A percentile compares a stretch with the other conserved stretches of the same genome.
These are phyloP conservation scores for Orbilia ellipsospora DNA, from an alignment of 2,329 filamentous ascomycete species.

Conservation along the genomic window DNA sequence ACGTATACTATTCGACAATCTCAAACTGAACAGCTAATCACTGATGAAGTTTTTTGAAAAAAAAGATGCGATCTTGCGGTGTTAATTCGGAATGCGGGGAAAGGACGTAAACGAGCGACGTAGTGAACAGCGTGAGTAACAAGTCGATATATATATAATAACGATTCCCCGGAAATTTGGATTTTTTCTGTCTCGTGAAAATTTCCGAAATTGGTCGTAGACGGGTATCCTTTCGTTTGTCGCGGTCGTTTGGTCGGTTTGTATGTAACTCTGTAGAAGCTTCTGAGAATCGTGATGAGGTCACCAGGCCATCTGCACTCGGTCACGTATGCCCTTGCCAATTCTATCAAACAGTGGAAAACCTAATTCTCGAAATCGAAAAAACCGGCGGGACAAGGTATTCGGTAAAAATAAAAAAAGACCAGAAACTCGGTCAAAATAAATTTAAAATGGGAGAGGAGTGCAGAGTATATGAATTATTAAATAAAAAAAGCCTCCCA, in stretches of 20 bases:
- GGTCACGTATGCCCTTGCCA: constrained; percentile 33
- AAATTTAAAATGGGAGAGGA: background rate
- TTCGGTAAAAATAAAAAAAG: too few relatives aligned
- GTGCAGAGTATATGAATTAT: too few relatives aligned
- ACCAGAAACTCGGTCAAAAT: too few relatives aligned
- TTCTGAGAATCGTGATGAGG: constrained; percentile 49
- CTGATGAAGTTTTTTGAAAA: too few relatives aligned
- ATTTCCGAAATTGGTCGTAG: background rate
- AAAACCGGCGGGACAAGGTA: background rate
- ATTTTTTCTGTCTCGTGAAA: background rate
- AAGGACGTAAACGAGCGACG: constrained; percentile 14
- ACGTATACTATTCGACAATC: too few relatives aligned
- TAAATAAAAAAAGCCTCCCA: too few relatives aligned
- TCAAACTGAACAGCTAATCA: background rate
- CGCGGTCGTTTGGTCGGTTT: background rate
- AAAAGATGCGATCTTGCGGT: too few relatives aligned
- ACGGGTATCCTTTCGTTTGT: constrained; percentile 11
- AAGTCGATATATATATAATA: background rate
- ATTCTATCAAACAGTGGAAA: constrained; percentile 8
- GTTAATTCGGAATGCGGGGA: constrained; percentile 3
- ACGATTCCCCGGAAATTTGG: too few relatives aligned
- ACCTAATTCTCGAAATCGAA: background rate
- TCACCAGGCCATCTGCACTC: constrained; percentile 49
- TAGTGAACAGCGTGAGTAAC: background rate
- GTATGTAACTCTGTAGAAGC: constrained; percentile 2